Conservation (phyloP, 108 stramenopile species). For the Nannochloropsis salina region DNA sequence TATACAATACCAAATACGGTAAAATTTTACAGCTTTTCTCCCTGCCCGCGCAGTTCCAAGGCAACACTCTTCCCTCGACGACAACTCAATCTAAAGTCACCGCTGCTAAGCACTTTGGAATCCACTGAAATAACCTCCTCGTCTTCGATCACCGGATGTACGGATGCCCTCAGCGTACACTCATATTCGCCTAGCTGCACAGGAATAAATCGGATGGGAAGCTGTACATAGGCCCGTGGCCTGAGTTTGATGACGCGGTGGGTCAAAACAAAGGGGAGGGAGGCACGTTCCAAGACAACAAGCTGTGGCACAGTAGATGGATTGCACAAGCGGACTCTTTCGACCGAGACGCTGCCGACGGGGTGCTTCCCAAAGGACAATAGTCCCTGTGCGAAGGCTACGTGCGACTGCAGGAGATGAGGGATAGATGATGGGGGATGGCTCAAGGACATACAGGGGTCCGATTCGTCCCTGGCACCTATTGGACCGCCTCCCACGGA, state of each 20-base stretch:
- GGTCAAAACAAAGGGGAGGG: conserved; percentile 12
- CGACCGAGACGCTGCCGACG: not conserved
- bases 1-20: no score
- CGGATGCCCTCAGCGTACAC: not conserved
- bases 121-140: not conserved
- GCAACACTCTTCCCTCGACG: not conserved
- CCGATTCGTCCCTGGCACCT: not conserved
- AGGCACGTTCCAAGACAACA: not conserved
- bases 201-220: not conserved
- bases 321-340: not conserved
- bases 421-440: not conserved
- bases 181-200: not conserved
- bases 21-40: not conserved
- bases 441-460: not conserved
- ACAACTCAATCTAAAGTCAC: not conserved
- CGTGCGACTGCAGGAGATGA: not conserved
- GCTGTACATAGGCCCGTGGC: not conserved
- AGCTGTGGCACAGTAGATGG: not conserved
- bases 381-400: not conserved
- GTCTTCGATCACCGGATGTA: not conserved
- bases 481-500: no score
- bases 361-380: not conserved
- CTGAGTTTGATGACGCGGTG: not conserved
- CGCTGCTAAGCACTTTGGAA: no score
- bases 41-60: conserved; percentile 2